These are phyloP conservation scores for Limtongia smithiae DNA, from an alignment of 805 yeast species.

Conservation along the genomic window DNA sequence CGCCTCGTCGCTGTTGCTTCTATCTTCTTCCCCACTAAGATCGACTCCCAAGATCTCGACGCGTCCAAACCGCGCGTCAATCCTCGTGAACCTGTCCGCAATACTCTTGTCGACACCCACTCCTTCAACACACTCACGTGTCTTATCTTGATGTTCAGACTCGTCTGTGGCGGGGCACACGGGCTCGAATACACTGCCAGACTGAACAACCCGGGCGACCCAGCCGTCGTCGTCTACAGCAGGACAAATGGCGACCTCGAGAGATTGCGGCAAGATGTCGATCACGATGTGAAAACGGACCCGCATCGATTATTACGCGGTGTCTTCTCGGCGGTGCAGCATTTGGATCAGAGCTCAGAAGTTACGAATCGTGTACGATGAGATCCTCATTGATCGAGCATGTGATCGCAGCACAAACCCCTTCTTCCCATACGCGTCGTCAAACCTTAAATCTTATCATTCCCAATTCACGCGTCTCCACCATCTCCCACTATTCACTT, in stretches of 20 bases:
- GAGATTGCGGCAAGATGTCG: slow-evolving; percentile 12
- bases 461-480: too few relatives aligned
- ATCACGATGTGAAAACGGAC: slow-evolving; percentile 14
- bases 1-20: too few relatives aligned
- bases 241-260: not conserved
- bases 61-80: slow-evolving; percentile 27
- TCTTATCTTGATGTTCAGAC: too few relatives aligned
- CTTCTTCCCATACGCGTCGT: too few relatives aligned
- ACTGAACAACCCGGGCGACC: slow-evolving; percentile 1
- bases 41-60: slow-evolving; percentile 28
- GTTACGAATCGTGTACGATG: too few relatives aligned
- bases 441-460: too few relatives aligned
- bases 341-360: too few relatives aligned
- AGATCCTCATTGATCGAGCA: too few relatives aligned
- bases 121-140: not conserved
- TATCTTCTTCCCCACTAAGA: slow-evolving; percentile 7
- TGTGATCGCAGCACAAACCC: too few relatives aligned
- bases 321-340: too few relatives aligned
- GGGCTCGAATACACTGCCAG: slow-evolving; percentile 10
- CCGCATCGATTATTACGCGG: too few relatives aligned
- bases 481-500: not conserved
- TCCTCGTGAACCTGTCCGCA: not conserved
- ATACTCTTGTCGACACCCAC: not conserved
- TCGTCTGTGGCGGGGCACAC: not conserved
- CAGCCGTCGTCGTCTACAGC: slow-evolving; percentile 4